Conservation (phyloP, 306 rosid genomes). For the Pyrus bretschneideri region DNA sequence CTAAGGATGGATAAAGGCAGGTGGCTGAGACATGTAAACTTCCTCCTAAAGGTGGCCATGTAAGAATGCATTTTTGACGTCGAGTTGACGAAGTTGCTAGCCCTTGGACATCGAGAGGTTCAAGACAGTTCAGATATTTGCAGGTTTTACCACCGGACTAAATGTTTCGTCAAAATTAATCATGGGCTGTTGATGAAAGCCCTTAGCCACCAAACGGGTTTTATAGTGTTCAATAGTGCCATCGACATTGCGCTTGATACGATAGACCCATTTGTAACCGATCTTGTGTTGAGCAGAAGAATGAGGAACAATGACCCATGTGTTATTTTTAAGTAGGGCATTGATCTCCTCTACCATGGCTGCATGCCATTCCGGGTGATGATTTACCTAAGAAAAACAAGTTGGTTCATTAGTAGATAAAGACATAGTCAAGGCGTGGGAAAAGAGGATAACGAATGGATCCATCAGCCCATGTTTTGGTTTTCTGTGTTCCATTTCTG, state of each 20-base stretch:
- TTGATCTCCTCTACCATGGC: background rate
- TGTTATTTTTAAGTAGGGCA: background rate
- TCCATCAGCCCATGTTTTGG: background rate
- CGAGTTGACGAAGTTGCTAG: no score
- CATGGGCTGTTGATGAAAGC: rapidly evolving
- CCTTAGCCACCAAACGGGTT: background rate
- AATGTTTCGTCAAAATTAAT: background rate
- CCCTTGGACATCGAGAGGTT: no score
- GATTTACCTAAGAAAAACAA: background rate
- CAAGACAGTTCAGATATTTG: background rate
- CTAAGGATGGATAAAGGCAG: no score
- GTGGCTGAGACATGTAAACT: no score
- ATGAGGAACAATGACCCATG: background rate
- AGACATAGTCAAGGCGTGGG: background rate
- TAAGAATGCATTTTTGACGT: no score
- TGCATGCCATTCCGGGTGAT: background rate
- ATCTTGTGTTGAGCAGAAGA: background rate
- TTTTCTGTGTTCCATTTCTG: no score
- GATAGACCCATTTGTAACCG: background rate
- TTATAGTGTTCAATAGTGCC: background rate
- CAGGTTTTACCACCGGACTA: background rate
- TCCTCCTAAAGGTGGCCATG: no score
- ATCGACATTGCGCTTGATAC: background rate
- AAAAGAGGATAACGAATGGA: rapidly evolving
- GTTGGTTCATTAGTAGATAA: background rate